Evolutionary conservation across 495 filamentous ascomycete genomes (phyloP), one percentile per base, ranked within the genome.

Genomic region (Neurospora sp.): DNA sequence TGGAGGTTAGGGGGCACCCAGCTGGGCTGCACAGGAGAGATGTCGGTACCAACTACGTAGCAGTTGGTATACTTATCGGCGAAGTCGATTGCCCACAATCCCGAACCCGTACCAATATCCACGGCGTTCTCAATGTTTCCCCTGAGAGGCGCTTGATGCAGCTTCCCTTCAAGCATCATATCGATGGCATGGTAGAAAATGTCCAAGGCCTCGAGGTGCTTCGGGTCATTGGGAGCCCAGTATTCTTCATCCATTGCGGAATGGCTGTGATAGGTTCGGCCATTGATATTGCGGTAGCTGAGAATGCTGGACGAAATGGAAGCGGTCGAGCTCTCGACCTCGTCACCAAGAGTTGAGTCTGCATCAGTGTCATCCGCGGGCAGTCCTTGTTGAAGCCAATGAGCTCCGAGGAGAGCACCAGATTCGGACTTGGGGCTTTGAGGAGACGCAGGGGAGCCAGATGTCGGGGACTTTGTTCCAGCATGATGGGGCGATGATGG

Each of bases 31-130:
- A 83, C 82, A 9, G 82, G 79, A 35, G 81, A 84, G 20, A 89
- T 78, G 71, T 88, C 87, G 27, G 84, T 87, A 41, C 87, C 87
- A 48, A 87, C 76, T 35, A 89, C 83, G 12, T 85, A 78, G 10
- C 83, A 79, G 40, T 77, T 39, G 2, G 88, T 88, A 74, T 82
- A 85, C 14, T 82, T 73, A 71, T 90, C 88, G n/a, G 86, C 89
- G 72, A 89, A 86, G 72, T 91, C 89, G 40, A 84, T 83, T 71
- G 81, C 81, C 81, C 81, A 84, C 61, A 83, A 80, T 74, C 82
- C 82, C 5, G 81, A 80, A 31, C 82, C 82, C 9, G 80, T 82
- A 16, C 80, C 82, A 3, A 83, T 76, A 40, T 84, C 82, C 6
- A 83, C 61, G 5, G 80, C 81, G 71, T 76, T 80, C 76, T 81